Conservation (phyloP, 1,139 yeast species). For the Yamadazyma trypodendri region DNA sequence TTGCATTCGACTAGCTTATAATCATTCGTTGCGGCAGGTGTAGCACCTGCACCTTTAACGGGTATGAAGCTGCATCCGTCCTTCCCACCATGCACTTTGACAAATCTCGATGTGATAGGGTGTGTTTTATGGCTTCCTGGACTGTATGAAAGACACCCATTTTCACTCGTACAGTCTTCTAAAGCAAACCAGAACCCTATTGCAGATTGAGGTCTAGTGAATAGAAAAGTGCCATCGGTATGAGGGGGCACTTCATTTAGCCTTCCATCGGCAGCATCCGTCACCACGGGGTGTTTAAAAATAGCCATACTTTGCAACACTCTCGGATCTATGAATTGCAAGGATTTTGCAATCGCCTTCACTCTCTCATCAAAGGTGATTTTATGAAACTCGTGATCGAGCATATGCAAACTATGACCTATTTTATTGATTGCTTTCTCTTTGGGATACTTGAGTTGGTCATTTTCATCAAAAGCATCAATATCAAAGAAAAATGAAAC, state of each 20-base stretch:
- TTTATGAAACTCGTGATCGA: conserved; percentile 44
- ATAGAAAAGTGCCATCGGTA: conserved; percentile 73
- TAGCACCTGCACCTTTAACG: conserved; percentile 22
- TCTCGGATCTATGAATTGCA: conserved; percentile 62
- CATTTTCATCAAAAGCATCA: conserved; percentile 59
- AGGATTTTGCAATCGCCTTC: conserved; percentile 48
- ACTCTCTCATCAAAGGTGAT: conserved; percentile 55
- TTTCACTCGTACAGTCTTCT: conserved; percentile 65
- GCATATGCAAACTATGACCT: conserved; percentile 73
- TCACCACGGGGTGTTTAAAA: conserved; percentile 62
- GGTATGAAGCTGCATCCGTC: conserved; percentile 54
- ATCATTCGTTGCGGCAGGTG: conserved; percentile 19
- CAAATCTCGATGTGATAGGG: conserved; percentile 65
- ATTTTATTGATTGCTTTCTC: conserved; percentile 68
- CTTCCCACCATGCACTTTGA: conserved; percentile 45
- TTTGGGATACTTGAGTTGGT: conserved; percentile 52
- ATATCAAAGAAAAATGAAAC: conserved; percentile 70
- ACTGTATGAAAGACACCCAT: conserved; percentile 71
- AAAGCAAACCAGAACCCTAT: conserved; percentile 83
- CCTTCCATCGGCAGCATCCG: conserved; percentile 21
- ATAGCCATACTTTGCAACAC: conserved; percentile 80
- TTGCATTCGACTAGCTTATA: conserved; percentile 61
- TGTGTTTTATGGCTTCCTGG: conserved; percentile 70
- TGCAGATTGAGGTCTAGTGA: conserved; percentile 69
- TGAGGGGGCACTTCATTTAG: conserved; percentile 76